Evolutionary conservation across 176 grass and related monocot species (phyloP), one percentile per base, ranked within the genome.

Genomic region (Ampelocalamus luodianensis): DNA sequence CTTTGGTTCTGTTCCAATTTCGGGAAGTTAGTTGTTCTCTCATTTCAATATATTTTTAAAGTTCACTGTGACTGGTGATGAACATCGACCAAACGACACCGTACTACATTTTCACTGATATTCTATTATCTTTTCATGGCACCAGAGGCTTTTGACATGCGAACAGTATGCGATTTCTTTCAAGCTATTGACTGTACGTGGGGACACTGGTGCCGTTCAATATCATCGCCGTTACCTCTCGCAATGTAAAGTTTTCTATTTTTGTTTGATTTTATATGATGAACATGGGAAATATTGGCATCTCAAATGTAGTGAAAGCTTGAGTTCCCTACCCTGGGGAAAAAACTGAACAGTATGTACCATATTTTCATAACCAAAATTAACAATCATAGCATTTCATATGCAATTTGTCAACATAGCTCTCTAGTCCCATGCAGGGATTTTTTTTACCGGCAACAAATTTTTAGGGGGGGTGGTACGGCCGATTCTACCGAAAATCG

Each of bases 111-210:
- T 39, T 67, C 22, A 83, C 72, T 83, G 11, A 72, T n/a, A 53
- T 32, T 45, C 0, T 77, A 8, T 82, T 6, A 2, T 15, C 29
- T 72, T 42, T 91, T 70, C 29, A 17, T 83, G 64, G 18, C n/a
- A 40, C 44, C 93, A 98, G 96, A 95, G 96, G 86, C 91, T 95
- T 78, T 75, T 92, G 74, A 80, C 91, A 82, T 93, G 93, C n/a
- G 87, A 98, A 69, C 89, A 98, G 80, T 92, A 92, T n/a, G 86
- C 87, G 3, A 43, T 86, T 85, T 65, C 79, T 10, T 76, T 93
- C 10, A 62, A 92, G 14, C 51, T 95, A 27, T 58, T 85, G 42
- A 78, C 58, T 24, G n/a, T 93, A 65, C 79, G 86, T 68, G 67
- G 73, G 34, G 85, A 69, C 65, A 76, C 86, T 32, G 87, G 69